Evolutionary conservation across 2,329 filamentous ascomycete species (phyloP), one percentile per base, ranked within the genome.

Genomic region (Epichloe gansuensis): DNA sequence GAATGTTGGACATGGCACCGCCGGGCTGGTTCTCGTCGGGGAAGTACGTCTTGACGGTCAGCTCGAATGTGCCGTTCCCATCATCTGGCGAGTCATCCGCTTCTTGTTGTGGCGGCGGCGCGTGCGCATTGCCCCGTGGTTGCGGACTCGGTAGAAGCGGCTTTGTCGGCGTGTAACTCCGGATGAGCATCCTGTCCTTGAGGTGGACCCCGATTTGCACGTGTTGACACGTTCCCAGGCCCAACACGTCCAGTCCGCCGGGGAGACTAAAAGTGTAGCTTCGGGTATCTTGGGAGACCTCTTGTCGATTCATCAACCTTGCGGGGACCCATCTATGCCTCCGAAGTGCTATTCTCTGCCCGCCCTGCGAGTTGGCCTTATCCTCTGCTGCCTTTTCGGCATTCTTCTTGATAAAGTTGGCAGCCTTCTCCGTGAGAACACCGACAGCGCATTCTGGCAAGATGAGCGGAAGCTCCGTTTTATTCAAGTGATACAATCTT

Each of bases 191-290:
- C 49, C 69, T 67, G 55, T 78, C 74, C 42, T 65, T 59, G 53
- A 78, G 65, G 53, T 79, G 74, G 57, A 78, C 76, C 2, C 75
- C 76, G 8, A 78, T 54, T 51, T 76, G 68, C 23, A 79, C 61
- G 56, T 79, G 75, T 58, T 79, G 73, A 50, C 75, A 74, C 0
- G 72, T 78, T 21, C 66, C 67, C 0, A 78, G 60, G 0, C 74
- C 74, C 0, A 78, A 66, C 6, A 68, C 62, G n/a, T 66, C 62
- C 36, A 65, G 64, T 21, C 57, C 59, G 1, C 65, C 59, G 0
- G 72, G 71, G 2, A 76, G 66, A 36, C 63, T 51, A 58, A 77
- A 76, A 3, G 69, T 75, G 61, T 76, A 76, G 3, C 51, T 48
- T 21, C 54, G 45, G 5, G 57, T 58, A 52, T 77, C 73, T 31